These are phyloP conservation scores for Malassezia arunalokei DNA, from an alignment of 1,284 basidiomycete genomes.

Conservation along the genomic window DNA sequence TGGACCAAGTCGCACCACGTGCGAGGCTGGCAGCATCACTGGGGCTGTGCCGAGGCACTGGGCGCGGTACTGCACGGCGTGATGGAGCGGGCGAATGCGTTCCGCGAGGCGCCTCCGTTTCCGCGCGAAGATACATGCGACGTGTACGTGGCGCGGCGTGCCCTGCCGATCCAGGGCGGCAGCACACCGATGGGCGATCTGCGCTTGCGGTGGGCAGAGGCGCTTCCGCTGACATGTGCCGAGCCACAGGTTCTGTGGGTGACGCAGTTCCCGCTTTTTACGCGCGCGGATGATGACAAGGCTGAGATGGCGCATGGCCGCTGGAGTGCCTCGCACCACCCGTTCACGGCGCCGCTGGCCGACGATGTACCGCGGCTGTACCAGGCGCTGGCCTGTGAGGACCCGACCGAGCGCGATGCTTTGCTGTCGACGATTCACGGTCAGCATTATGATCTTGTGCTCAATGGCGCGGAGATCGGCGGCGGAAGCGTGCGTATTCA, in stretches of 20 bases:
- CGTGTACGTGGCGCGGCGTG: constrained; percentile 20
- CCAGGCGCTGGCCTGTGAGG: constrained; percentile 24
- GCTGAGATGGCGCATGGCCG: constrained; percentile 58
- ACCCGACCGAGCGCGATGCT: background rate
- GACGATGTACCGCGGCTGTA: constrained; percentile 67
- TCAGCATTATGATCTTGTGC: constrained; percentile 93
- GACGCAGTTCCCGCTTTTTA: constrained; percentile 90
- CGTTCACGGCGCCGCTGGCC: constrained; percentile 89
- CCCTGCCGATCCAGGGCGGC: constrained; percentile 55
- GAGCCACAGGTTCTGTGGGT: constrained; percentile 82
- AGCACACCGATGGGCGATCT: constrained; percentile 68
- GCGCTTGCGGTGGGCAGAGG: constrained; percentile 57
- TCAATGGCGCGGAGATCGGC: constrained; percentile 85
- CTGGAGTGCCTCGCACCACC: constrained; percentile 84
- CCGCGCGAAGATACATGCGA: constrained; percentile 44
- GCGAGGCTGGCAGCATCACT: background rate
- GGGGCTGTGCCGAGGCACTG: too few species aligned
- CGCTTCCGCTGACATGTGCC: constrained; percentile 47
- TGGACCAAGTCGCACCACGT: constrained; percentile 26
- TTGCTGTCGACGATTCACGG: constrained; percentile 54
- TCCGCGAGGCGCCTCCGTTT: constrained; percentile 39
- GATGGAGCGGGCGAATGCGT: constrained; percentile 47
- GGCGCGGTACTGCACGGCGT: constrained; percentile 24
- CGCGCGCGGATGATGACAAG: constrained; percentile 74
- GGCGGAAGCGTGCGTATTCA: constrained; percentile 87